Conservation (phyloP, 371 early-diverging fungal species). For the Entomophthora muscae region DNA sequence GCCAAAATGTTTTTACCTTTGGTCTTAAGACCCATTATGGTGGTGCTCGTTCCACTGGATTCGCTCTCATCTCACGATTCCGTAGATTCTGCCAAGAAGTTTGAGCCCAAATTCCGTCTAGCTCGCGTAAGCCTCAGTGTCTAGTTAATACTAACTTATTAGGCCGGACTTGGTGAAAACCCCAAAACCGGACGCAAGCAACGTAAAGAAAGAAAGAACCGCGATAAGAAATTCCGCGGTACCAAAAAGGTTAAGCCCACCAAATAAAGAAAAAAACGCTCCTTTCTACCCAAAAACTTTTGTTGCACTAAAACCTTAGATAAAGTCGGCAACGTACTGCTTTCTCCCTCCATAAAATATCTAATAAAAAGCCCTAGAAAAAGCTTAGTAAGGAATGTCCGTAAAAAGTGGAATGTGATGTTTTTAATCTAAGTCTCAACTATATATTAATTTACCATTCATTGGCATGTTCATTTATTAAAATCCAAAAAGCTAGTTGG, state of each 20-base stretch:
- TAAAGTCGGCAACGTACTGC: too few species aligned
- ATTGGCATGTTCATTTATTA: too few species aligned
- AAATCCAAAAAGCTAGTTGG: too few species aligned
- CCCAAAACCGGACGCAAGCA: slow-evolving; percentile 86
- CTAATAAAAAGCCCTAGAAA: too few species aligned
- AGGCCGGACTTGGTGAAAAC: slow-evolving; percentile 59
- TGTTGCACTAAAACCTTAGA: too few species aligned
- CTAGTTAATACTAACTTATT: neutral
- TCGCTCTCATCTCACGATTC: slow-evolving; percentile 95
- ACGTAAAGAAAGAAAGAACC: slow-evolving; percentile 98
- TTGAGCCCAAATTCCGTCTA: slow-evolving; percentile 96
- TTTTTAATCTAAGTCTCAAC: too few species aligned
- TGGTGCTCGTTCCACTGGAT: slow-evolving; percentile 96
- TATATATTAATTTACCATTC: too few species aligned
- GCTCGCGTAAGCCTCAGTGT: slow-evolving; percentile 33
- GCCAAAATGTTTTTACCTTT: slow-evolving; percentile 82
- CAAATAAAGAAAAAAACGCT: too few species aligned
- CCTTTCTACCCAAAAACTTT: too few species aligned
- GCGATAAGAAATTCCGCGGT: slow-evolving; percentile 96
- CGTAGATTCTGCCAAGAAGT: slow-evolving; percentile 88
- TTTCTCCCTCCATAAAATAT: too few species aligned
- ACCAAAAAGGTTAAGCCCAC: slow-evolving; percentile 85
- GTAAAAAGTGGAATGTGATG: too few species aligned
- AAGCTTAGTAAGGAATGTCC: too few species aligned
- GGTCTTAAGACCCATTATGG: slow-evolving; percentile 94